Evolutionary conservation across 257 asterid species (phyloP).

Genomic region (Jasminum sambac): DNA sequence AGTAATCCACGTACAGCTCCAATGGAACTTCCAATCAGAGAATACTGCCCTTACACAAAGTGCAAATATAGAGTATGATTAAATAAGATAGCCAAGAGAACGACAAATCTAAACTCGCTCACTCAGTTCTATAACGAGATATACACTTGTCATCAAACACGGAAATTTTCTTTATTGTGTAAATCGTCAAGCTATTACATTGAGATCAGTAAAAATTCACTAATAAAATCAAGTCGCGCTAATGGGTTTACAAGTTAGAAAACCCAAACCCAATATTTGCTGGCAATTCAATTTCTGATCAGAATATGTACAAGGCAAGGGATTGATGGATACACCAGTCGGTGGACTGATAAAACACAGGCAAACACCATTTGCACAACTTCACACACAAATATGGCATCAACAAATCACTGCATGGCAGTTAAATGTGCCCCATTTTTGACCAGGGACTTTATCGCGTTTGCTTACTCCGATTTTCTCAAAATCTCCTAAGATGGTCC

Average conservation of each 20-base stretch:
- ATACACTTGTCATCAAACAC: neutral
- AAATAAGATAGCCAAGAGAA: too few relatives aligned
- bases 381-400: neutral
- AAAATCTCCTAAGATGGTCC: conserved; percentile 43
- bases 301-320: neutral
- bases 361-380: neutral
- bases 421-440: neutral
- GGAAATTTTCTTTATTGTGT: too few relatives aligned
- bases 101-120: too few relatives aligned
- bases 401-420: neutral
- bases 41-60: too few relatives aligned
- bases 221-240: neutral
- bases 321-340: neutral
- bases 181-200: neutral
- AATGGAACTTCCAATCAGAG: too few relatives aligned
- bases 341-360: neutral
- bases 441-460: neutral
- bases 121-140: neutral
- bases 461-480: neutral
- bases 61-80: too few relatives aligned
- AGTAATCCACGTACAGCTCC: too few relatives aligned
- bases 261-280: neutral
- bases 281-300: neutral
- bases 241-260: neutral
- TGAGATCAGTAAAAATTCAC: neutral